Base-by-base conservation (phyloP, 1,284 basidiomycete species). In the Cutaneotrichosporon spelunceum region DNA sequence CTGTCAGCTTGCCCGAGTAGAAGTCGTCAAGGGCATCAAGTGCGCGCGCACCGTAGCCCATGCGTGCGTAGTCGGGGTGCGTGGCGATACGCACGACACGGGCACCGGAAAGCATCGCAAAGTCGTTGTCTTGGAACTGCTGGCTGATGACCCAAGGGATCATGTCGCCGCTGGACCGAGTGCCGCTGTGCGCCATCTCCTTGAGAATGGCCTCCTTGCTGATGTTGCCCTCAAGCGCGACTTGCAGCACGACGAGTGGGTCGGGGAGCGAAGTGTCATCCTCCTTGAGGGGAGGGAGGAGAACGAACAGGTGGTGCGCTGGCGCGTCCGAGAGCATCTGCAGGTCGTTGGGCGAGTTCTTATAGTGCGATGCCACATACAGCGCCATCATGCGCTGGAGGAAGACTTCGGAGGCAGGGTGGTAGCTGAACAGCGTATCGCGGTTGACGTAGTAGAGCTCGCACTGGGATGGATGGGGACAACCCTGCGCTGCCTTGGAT, bases 341-440 rank as follows among this genome's bases (percentile, higher is more conserved):
- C 48, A 99, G 83, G 76, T 99, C 96, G 76, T 99, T 99, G 23
- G 96, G 96, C 74, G 94, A 91, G 79, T 99, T 99, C 80, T 99
- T 99, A 83, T 99, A 99, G 79, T 99, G 96, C 55, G 88, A 89
- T 1, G 95, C 91, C 57, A 99, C 94, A 78, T 97, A 99, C 1
- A 99, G 83, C 6, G 91, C 89, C 93, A 98, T 97, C 89, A 99
- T 93, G 50, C 94, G 87, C 79, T 99, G 96, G 48, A 99, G 83
- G 82, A 99, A 99, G 23, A 90, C 84, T 78, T 99, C 96, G 5
- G 91, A 93, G 4, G 94, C 95, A 1, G 95, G 92, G 76, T 99
- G 94, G 81, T 89, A 99, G 70, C 89, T 92, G 84, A 99, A 99
- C 39, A 99, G 82, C 0, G 96, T 97, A 76, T 99, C 96, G 44